Percentiles rank a stretch among this genome's conserved stretches.
phyloP scores from a whole-genome alignment of 2,329 filamentous ascomycete species.

The Colletotrichum karsti region DNA sequence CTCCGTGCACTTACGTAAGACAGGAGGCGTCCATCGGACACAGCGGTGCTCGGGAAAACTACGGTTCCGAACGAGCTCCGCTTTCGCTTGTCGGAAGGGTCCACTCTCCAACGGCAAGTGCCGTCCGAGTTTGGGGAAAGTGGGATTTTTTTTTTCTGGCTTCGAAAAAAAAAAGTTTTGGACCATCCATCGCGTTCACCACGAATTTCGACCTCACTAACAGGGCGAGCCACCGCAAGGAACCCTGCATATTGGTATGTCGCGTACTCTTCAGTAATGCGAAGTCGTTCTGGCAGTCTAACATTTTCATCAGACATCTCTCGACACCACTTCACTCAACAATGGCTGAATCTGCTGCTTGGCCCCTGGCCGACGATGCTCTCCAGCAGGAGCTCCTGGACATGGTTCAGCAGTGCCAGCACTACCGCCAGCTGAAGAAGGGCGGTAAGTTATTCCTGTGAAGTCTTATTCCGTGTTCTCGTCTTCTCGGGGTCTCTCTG shows the following conservation, averaged over 20 bases:
- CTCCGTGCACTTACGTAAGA: slow-evolving; percentile 27
- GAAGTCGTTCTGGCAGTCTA: background rate
- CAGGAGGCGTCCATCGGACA: background rate
- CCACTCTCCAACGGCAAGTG: slow-evolving; percentile 12
- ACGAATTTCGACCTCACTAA: slow-evolving; percentile 26
- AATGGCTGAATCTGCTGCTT: slow-evolving; percentile 51
- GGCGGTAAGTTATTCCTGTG: slow-evolving; percentile 68
- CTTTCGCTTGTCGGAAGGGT: background rate
- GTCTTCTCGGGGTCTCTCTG: background rate
- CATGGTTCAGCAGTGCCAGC: slow-evolving; percentile 75
- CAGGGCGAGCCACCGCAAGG: slow-evolving; percentile 70
- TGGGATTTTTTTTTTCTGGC: slow-evolving; percentile 30
- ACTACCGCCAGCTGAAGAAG: slow-evolving; percentile 85
- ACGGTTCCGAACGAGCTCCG: background rate
- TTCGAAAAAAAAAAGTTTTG: background rate
- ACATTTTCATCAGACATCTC: slow-evolving; percentile 9
- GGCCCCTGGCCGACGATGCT: slow-evolving; percentile 77
- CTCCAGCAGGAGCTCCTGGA: slow-evolving; percentile 86
- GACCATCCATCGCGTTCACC: slow-evolving; percentile 2
- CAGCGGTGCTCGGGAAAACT: slow-evolving; percentile 12
- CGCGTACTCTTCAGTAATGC: background rate
- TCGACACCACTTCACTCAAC: slow-evolving; percentile 1
- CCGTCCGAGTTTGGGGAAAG: slow-evolving; percentile 22
- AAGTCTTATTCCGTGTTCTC: background rate
- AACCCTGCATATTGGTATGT: slow-evolving; percentile 53